Evolutionary conservation across 225 moss, liverwort and hornwort genomes (phyloP).

Genomic region (Sphagnum contortum): DNA sequence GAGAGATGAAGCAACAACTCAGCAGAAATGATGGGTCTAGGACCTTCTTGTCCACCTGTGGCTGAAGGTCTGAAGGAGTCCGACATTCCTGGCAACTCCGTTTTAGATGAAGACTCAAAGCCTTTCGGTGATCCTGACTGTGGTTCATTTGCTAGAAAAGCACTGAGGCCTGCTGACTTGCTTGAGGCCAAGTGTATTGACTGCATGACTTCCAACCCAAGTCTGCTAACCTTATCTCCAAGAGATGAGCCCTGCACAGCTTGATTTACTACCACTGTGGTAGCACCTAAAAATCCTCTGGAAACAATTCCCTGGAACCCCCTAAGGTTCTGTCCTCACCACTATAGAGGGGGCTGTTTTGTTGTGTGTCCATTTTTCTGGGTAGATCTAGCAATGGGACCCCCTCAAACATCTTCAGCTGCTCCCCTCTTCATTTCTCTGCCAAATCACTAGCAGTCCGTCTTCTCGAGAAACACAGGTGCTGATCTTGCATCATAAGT

Average conservation of each 20-base stretch:
- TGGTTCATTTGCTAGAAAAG: constrained; percentile 16
- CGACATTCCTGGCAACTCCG: too few relatives aligned
- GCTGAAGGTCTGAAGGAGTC: too few relatives aligned
- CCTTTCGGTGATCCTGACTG: too few relatives aligned
- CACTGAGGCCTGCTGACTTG: constrained; percentile 12
- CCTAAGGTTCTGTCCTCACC: constrained; percentile 21
- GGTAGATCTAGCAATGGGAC: constrained; percentile 13
- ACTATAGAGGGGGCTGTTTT: constrained; percentile 6
- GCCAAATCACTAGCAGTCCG: constrained; percentile 55
- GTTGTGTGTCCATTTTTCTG: constrained; percentile 13
- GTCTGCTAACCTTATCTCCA: constrained; percentile 47
- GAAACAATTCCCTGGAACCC: constrained; percentile 12
- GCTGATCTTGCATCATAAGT: constrained; percentile 54
- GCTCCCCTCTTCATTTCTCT: constrained; percentile 80
- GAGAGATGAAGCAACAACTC: constrained; percentile 25
- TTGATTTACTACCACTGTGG: constrained; percentile 8
- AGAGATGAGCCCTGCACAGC: constrained; percentile 15
- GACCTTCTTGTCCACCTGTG: too few relatives aligned
- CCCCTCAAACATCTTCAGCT: constrained; percentile 41
- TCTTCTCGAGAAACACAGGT: constrained; percentile 45
- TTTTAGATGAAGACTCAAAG: too few relatives aligned
- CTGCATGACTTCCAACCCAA: constrained; percentile 41
- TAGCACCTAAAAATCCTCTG: constrained; percentile 3
- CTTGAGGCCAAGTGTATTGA: constrained; percentile 36
- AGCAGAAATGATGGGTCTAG: too few relatives aligned